Conservation (phyloP, 2,329 filamentous ascomycete genomes). For the Fusarium cicatricum region DNA sequence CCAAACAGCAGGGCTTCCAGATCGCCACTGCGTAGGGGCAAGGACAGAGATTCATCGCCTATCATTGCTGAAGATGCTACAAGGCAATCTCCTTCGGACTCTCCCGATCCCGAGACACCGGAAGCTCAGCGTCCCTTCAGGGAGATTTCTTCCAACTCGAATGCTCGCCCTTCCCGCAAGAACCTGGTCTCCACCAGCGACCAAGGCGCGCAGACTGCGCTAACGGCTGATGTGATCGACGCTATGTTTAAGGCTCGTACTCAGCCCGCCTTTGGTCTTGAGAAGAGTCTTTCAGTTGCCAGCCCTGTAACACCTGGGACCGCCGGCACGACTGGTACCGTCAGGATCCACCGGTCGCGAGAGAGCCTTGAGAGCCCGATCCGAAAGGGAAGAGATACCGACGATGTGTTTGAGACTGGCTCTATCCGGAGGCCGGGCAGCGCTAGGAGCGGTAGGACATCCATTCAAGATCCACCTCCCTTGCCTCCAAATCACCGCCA, state of each 20-base stretch:
- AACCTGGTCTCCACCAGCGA: constrained; percentile 63
- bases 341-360: constrained; percentile 56
- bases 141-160: constrained; percentile 68
- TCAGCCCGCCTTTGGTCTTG: constrained; percentile 38
- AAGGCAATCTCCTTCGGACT: constrained; percentile 58
- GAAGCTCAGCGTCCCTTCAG: constrained; percentile 67
- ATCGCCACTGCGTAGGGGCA: constrained; percentile 54
- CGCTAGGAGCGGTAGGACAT: constrained; percentile 68
- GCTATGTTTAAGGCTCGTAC: constrained; percentile 66
- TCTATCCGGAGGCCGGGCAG: constrained; percentile 71
- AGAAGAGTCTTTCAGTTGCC: constrained; percentile 49
- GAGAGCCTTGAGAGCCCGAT: constrained; percentile 59
- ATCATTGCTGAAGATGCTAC: constrained; percentile 73
- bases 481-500: constrained; percentile 84
- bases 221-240: constrained; percentile 86
- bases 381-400: constrained; percentile 50
- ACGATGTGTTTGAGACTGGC: constrained; percentile 51
- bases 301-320: constrained; percentile 47
- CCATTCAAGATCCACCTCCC: constrained; percentile 65
- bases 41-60: constrained; percentile 50
- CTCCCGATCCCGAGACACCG: constrained; percentile 55
- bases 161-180: constrained; percentile 52
- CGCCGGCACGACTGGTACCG: constrained; percentile 50
- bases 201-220: constrained; percentile 80
- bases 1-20: constrained; percentile 45